phyloP scores from a whole-genome alignment of 1,139 yeast species.

The Diutina siamensis region DNA sequence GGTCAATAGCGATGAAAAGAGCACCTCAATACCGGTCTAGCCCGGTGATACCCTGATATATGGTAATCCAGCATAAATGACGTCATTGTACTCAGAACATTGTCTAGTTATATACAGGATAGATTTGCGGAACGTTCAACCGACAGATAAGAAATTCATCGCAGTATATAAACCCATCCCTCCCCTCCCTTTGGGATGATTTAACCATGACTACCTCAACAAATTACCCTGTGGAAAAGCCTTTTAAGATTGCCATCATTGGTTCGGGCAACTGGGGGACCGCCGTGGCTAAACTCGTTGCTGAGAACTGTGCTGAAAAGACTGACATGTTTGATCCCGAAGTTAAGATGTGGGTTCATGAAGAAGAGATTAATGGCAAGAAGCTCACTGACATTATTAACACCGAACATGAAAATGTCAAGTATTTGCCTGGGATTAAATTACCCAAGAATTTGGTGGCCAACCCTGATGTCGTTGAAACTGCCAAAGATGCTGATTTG shows the following conservation, averaged over 20 bases:
- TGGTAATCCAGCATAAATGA: too few species aligned
- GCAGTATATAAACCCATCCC: too few species aligned
- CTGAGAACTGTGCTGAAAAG: slow-evolving; percentile 31
- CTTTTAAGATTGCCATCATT: slow-evolving; percentile 30
- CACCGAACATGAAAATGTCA: slow-evolving; percentile 32
- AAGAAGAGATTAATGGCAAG: slow-evolving; percentile 30
- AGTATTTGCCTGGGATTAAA: slow-evolving; percentile 32
- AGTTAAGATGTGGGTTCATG: slow-evolving; percentile 39
- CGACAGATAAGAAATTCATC: too few species aligned
- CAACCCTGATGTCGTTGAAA: slow-evolving; percentile 25
- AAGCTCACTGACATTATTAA: slow-evolving; percentile 36
- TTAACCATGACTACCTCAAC: slow-evolving; percentile 3
- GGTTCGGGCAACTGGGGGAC: slow-evolving; percentile 45
- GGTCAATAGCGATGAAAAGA: too few species aligned
- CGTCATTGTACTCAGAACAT: too few species aligned
- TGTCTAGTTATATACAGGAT: too few species aligned
- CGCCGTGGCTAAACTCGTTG: slow-evolving; percentile 34
- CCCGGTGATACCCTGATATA: too few species aligned
- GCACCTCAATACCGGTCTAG: too few species aligned
- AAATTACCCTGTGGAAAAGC: slow-evolving; percentile 14
- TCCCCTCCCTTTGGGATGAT: too few species aligned
- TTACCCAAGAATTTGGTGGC: slow-evolving; percentile 35
- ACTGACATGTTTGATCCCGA: slow-evolving; percentile 27
- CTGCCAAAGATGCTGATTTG: slow-evolving; percentile 33
- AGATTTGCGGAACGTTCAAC: too few species aligned